phyloP scores from a whole-genome alignment of 345 rosid genomes.

The Syzygium aromaticum region DNA sequence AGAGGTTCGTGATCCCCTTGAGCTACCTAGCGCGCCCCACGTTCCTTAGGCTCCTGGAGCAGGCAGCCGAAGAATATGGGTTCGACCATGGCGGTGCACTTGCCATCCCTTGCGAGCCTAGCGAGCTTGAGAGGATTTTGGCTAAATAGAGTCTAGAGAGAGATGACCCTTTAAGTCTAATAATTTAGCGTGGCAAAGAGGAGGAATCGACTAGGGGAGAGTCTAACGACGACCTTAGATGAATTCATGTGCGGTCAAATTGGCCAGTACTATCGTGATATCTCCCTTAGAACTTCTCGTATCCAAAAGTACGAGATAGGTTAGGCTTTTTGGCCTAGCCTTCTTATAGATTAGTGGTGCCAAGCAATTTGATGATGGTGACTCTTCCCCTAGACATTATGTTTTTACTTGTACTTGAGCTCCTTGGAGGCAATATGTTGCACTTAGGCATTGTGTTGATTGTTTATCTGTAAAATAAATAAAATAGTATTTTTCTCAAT shows the following conservation, averaged over 20 bases:
- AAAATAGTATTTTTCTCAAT: too few relatives aligned
- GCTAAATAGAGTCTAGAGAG: not conserved
- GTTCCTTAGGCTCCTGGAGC: conserved; percentile 30
- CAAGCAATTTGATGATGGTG: not conserved
- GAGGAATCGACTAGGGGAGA: not conserved
- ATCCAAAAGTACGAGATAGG: not conserved
- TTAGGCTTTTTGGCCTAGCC: not conserved
- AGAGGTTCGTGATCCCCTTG: conserved; percentile 48
- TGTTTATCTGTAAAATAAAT: too few relatives aligned
- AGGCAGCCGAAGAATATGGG: conserved; percentile 46
- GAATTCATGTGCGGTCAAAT: not conserved
- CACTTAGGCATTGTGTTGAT: not conserved
- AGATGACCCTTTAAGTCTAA: not conserved
- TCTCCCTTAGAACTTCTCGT: not conserved
- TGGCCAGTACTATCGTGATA: not conserved
- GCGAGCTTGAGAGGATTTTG: conserved; percentile 29
- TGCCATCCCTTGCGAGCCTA: conserved; percentile 32
- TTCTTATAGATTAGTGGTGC: not conserved
- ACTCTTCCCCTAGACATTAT: not conserved
- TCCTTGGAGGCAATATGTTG: not conserved
- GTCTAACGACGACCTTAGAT: not conserved
- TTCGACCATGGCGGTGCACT: conserved; percentile 32
- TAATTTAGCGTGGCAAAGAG: not conserved
- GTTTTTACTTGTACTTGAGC: not conserved
- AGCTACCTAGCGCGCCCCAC: conserved; percentile 37